Percentiles rank a stretch among this genome's conserved stretches.
Conservation (phyloP, 2,329 filamentous ascomycete species). For the Penicillium glabrum region DNA sequence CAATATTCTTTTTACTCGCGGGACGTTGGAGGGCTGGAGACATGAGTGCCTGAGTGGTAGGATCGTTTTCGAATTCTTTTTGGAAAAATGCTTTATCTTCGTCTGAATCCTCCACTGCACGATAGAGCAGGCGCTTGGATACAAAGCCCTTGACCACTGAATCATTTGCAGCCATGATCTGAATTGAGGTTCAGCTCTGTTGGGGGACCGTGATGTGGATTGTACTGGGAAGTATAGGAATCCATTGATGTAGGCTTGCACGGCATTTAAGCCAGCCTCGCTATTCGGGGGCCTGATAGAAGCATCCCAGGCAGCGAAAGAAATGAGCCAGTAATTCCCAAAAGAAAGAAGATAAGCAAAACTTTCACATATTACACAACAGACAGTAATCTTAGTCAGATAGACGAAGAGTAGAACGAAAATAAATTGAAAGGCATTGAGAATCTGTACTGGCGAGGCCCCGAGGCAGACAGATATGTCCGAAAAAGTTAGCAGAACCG, state of each 20-base stretch:
- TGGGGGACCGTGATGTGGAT: not conserved
- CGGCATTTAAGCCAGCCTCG: not conserved
- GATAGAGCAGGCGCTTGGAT: constrained; percentile 12
- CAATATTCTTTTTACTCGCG: not conserved
- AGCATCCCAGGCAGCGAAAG: not conserved
- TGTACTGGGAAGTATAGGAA: not conserved
- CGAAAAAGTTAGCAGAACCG: no score
- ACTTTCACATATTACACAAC: not conserved
- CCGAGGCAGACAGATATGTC: no score
- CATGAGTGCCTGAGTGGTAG: not conserved
- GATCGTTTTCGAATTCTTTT: constrained; percentile 4
- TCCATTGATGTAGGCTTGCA: not conserved
- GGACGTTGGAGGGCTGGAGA: not conserved
- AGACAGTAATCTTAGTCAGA: not conserved
- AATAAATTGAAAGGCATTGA: no score
- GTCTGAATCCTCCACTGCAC: constrained; percentile 11
- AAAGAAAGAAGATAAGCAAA: not conserved
- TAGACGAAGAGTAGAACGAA: no score
- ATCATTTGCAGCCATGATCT: not conserved
- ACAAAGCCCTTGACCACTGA: not conserved
- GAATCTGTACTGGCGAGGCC: no score
- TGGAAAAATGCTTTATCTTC: constrained; percentile 14
- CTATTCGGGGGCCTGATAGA: not conserved
- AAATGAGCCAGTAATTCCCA: not conserved
- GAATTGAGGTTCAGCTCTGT: not conserved